Evolutionary conservation across 305 asterid genomes (phyloP).

Genomic region (Andrographis paniculata): DNA sequence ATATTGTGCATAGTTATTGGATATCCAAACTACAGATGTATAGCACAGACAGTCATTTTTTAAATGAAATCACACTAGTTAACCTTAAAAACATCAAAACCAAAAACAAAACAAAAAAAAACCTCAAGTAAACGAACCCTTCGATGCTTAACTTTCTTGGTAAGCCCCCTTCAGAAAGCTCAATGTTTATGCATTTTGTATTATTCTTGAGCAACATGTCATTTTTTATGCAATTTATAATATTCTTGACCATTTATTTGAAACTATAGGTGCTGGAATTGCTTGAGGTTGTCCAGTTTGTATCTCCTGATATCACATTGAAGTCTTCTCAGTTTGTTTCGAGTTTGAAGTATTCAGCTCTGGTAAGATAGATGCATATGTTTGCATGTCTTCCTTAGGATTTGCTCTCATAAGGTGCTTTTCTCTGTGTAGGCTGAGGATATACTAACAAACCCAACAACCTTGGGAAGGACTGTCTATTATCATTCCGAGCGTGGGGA

Average conservation of each 20-base stretch:
- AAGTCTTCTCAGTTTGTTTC: constrained; percentile 71
- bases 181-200: too few species aligned
- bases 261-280: constrained; percentile 59
- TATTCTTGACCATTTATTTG: not conserved
- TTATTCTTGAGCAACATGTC: too few species aligned
- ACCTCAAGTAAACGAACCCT: too few species aligned
- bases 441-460: constrained; percentile 55
- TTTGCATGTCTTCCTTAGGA: constrained; percentile 3
- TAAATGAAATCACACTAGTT: too few species aligned
- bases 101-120: too few species aligned
- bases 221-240: too few species aligned
- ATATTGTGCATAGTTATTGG: too few species aligned
- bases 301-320: constrained; percentile 60
- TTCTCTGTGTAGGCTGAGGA: constrained; percentile 65
- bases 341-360: constrained; percentile 49
- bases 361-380: constrained; percentile 44
- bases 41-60: too few species aligned
- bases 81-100: too few species aligned
- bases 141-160: too few species aligned
- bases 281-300: constrained; percentile 82
- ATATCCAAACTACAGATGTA: too few species aligned
- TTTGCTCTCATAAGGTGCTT: constrained; percentile 11
- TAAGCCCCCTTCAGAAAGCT: too few species aligned
- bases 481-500: constrained; percentile 93
- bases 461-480: constrained; percentile 59